Evolutionary conservation across 1,284 basidiomycete genomes (phyloP).

Genomic region (Polyporus tsugae): DNA sequence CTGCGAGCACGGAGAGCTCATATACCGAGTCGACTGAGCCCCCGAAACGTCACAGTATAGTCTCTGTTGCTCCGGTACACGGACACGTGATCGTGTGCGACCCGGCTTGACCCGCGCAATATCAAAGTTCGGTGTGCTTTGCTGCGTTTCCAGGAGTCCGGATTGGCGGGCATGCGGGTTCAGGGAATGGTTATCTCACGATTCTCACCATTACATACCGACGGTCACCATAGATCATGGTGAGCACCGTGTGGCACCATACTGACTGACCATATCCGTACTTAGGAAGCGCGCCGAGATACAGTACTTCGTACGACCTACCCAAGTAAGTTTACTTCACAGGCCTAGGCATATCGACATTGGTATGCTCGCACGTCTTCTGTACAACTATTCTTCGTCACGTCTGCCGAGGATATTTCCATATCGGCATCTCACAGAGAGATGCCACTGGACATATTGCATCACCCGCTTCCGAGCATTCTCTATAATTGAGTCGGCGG

Average conservation of each 20-base stretch:
- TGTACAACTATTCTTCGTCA: neutral
- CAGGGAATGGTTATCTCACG: slow-evolving; percentile 4
- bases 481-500: neutral
- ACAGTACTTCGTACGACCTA: neutral
- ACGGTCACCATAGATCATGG: neutral
- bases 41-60: slow-evolving; percentile 2
- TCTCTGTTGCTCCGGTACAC: slow-evolving; percentile 1
- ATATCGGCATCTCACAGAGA: neutral
- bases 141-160: slow-evolving; percentile 2
- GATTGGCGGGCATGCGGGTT: neutral
- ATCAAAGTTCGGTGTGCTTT: neutral
- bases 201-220: slow-evolving; percentile 4
- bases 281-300: neutral
- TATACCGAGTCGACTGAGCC: neutral
- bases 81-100: slow-evolving; percentile 24
- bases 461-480: neutral
- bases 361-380: slow-evolving; percentile 3
- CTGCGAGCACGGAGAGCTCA: slow-evolving; percentile 9
- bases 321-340: neutral
- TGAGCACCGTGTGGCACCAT: neutral
- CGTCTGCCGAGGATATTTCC: slow-evolving; percentile 3
- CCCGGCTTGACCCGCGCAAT: slow-evolving; percentile 21
- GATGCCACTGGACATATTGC: neutral
- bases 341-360: neutral
- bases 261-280: neutral